Conservation (phyloP, 164 flowering plant species). For the Aristolochia fimbriata region DNA sequence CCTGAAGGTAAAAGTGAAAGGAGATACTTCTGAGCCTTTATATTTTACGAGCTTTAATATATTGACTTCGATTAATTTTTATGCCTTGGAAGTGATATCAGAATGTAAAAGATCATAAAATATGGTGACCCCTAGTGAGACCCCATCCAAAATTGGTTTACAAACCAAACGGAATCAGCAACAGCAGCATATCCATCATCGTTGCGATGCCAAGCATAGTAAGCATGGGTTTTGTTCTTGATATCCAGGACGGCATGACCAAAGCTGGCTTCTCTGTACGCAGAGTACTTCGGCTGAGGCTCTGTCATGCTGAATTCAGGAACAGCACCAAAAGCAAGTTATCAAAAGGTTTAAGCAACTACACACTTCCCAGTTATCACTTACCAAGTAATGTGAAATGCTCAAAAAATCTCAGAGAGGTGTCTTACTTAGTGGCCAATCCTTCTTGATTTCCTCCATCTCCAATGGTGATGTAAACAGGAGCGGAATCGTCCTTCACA, state of each 20-base stretch:
- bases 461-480: slow-evolving; percentile 85
- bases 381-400: no score
- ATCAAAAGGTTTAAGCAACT: no score
- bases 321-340: no score
- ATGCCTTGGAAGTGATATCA: no score
- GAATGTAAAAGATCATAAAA: no score
- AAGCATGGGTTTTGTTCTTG: slow-evolving; percentile 78
- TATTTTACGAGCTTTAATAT: no score
- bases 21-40: no score
- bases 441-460: slow-evolving; percentile 95
- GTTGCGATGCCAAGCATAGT: slow-evolving; percentile 68
- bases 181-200: slow-evolving; percentile 55
- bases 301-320: slow-evolving; percentile 46
- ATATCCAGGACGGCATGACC: slow-evolving; percentile 73
- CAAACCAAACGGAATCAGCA: slow-evolving; percentile 60
- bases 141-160: slow-evolving; percentile 42
- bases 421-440: slow-evolving; percentile 48
- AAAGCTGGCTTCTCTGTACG: slow-evolving; percentile 76
- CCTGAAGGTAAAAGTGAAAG: no score
- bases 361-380: no score
- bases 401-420: no score
- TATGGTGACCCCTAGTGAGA: no score
- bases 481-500: slow-evolving; percentile 54
- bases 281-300: slow-evolving; percentile 83
- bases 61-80: no score